Base-by-base conservation (phyloP, 2,329 filamentous ascomycete genomes). In the Curvularia lunata region DNA sequence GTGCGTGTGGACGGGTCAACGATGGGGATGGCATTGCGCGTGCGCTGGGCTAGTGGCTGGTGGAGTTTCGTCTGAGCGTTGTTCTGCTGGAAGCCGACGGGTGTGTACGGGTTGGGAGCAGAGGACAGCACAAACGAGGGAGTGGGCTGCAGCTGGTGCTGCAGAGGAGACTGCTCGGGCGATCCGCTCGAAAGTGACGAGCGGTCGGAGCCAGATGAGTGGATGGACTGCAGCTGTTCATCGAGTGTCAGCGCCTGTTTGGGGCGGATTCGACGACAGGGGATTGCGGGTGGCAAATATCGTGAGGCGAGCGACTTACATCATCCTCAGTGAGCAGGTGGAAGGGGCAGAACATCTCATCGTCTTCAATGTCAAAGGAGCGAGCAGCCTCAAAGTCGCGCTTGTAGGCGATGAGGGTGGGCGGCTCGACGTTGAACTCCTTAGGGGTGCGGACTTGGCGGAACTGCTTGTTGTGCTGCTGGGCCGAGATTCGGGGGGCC, bases 101-200 rank as follows among this genome's bases (percentile, higher is more conserved):
- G 86, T 8, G 80, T 77, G 66, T 80, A 80, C 63, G 82, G 85
- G 61, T 83, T 83, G 56, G 83, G 79, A 50, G 84, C 83, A 50
- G 79, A 78, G 30, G 92, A 91, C 70, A 97, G 90, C 58, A 88
- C 86, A 74, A 88, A 85, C 56, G 85, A 85, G 21, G 93, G 88
- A 23, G 91, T 85, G 5, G 86, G 86, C 75, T 88, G 86, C 52
- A 87, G 84, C 71, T 88, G 91, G 71, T 95, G 91, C 81, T 96
- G 93, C 40, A 95, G 88, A 23, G 95, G 95, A 41, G 94, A 98
- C 47, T 91, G 88, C 71, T 94, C 91, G 41, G 95, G 95, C 5
- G 95, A 98, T 71, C 92, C 93, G 81, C 93, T 97, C 46, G 94
- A 95, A 65, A 97, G 83, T 54, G 95, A 98, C 5, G 94, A 97